A percentile compares a stretch with the other conserved stretches of the same genome.
Conservation (phyloP, 495 filamentous ascomycete genomes). For the Sabuloglossum arenarium region DNA sequence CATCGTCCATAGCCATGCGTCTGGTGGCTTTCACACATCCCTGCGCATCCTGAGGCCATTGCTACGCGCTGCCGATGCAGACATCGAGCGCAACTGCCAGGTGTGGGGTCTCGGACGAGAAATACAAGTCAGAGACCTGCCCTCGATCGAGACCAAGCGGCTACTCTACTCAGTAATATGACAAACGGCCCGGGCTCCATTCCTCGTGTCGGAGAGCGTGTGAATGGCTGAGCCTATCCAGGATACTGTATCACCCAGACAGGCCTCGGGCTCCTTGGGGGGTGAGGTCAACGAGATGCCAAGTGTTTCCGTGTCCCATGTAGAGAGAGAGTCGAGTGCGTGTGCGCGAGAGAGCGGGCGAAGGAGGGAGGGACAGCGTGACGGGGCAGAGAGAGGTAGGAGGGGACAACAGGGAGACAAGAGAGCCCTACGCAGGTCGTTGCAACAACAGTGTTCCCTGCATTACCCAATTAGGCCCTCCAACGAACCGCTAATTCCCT, state of each 20-base stretch:
- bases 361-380: not conserved
- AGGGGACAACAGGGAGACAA: not conserved
- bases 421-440: too few species aligned
- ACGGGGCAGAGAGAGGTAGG: not conserved
- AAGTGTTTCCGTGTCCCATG: not conserved
- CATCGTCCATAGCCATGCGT: too few species aligned
- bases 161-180: too few species aligned
- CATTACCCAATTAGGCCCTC: not conserved
- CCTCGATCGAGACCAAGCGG: too few species aligned
- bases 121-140: too few species aligned
- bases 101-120: too few species aligned
- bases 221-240: not conserved
- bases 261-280: not conserved
- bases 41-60: not conserved
- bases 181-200: too few species aligned
- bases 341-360: not conserved
- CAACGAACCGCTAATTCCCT: not conserved
- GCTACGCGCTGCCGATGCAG: not conserved
- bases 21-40: not conserved
- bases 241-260: not conserved
- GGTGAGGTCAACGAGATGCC: not conserved
- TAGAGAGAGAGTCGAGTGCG: too few species aligned
- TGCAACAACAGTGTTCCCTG: too few species aligned
- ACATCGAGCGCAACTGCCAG: not conserved
- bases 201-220: not conserved